phyloP scores from a whole-genome alignment of 805 yeast genomes.

The Wickerhamiella lipophila region DNA sequence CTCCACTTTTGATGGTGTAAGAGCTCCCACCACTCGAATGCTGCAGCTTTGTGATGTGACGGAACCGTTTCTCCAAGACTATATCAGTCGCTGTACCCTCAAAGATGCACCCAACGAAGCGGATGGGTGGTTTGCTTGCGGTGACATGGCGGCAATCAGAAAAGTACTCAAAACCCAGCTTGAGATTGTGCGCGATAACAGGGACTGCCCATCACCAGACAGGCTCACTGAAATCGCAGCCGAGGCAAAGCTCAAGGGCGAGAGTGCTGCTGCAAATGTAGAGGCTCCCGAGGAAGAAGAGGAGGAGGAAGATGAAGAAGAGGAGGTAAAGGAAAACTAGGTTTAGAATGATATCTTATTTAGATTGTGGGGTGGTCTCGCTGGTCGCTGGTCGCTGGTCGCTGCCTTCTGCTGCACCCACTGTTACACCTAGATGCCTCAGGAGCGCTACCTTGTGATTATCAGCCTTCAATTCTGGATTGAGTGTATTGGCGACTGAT shows the following conservation, averaged over 20 bases:
- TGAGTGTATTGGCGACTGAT: neutral
- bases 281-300: constrained; percentile 4
- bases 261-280: neutral
- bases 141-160: constrained; percentile 52
- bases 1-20: constrained; percentile 59
- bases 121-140: constrained; percentile 70
- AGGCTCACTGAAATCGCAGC: constrained; percentile 3
- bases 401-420: neutral
- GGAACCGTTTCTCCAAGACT: constrained; percentile 47
- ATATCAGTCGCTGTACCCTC: constrained; percentile 30
- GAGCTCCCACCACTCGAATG: constrained; percentile 53
- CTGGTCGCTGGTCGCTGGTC: no score
- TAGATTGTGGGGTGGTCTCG: no score
- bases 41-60: constrained; percentile 69
- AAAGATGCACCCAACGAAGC: constrained; percentile 39
- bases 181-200: constrained; percentile 41
- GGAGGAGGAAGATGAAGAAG: constrained; percentile 3
- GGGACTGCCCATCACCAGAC: constrained; percentile 19
- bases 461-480: neutral
- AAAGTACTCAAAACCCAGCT: constrained; percentile 61
- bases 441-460: neutral
- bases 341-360: no score
- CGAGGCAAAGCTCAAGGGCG: constrained; percentile 5
- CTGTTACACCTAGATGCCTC: neutral
- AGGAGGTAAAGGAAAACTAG: neutral